Evolutionary conservation across 768 basidiomycete species (phyloP).

Genomic region (Russula dissimulans): DNA sequence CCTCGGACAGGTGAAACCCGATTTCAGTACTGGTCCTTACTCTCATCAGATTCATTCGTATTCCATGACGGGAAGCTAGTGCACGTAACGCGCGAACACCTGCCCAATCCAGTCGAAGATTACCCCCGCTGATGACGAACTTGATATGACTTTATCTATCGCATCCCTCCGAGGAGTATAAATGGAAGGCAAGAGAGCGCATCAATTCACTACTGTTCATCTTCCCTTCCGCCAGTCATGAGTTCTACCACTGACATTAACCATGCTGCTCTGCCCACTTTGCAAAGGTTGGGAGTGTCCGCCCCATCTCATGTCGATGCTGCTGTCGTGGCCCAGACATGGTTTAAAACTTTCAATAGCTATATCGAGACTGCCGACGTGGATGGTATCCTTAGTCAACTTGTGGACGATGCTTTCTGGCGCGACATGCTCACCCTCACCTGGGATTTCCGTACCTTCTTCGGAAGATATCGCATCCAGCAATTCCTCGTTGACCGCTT

Average conservation of each 20-base stretch:
- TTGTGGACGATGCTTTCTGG: slow-evolving; percentile 39
- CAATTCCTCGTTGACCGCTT: slow-evolving; percentile 43
- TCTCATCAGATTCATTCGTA: too few relatives aligned
- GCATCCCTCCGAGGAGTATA: neutral
- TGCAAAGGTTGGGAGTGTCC: slow-evolving; percentile 17
- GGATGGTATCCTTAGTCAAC: slow-evolving; percentile 10
- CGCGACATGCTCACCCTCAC: slow-evolving; percentile 53
- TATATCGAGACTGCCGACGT: slow-evolving; percentile 8
- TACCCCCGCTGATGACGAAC: too few relatives aligned
- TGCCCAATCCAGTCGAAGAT: neutral
- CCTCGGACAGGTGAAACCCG: too few relatives aligned
- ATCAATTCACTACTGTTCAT: neutral
- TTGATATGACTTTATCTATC: neutral
- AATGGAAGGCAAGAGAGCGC: neutral
- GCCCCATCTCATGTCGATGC: slow-evolving; percentile 13
- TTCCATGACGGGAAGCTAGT: too few relatives aligned
- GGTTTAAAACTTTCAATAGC: slow-evolving; percentile 21
- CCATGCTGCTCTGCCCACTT: slow-evolving; percentile 18
- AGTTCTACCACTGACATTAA: slow-evolving; percentile 1
- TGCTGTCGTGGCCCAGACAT: slow-evolving; percentile 16
- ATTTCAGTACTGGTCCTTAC: too few relatives aligned
- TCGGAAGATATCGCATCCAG: slow-evolving; percentile 32
- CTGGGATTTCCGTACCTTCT: slow-evolving; percentile 54
- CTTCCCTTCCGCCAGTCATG: neutral
- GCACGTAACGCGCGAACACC: neutral